Evolutionary conservation across 2,329 filamentous ascomycete species (phyloP), one percentile per base, ranked within the genome.

Genomic region (Epichloe bromicola): DNA sequence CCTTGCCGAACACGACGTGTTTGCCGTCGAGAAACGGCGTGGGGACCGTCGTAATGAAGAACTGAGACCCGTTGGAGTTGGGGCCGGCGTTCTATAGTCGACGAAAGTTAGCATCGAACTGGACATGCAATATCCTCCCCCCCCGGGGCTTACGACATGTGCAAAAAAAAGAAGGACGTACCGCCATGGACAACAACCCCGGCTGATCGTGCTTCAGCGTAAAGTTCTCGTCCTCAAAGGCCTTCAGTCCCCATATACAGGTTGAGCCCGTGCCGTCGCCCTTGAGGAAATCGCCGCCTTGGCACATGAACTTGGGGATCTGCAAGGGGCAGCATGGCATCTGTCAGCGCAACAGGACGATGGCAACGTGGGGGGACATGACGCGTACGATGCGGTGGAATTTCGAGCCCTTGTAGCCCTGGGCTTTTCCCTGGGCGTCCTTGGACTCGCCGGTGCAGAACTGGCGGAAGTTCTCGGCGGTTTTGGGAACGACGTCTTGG

Each of bases 261-360:
- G 83, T 85, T 45, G 84, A 89, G 8, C 93, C 93, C 1, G 88
- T 94, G 48, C 93, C 93, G 67, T 97, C 87, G 49, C 89, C 88
- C 61, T 95, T 89, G 55, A 95, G 73, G 67, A 97, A 97, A 68
- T 98, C 93, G 50, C 93, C 93, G 44, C 91, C 91, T 68, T 98
- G 93, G 62, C 93, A 86, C 91, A 97, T 97, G 72, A 97, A 96
- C 61, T 87, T 86, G 70, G 86, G 87, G 66, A 96, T 95, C 88
- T 94, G 33, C 15, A 20, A 23, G 23, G 2, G 15, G 40, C 50
- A 17, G 48, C 37, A 7, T 2, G n/a, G 48, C 37, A 7, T 5
- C 4, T 3, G 33, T 34, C 26, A 52, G 30, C n/a, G 15, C 36
- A 8, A 6, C 36, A 3, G 36, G 5, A n/a, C 5, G 36, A 38